Conservation (phyloP, 2,329 filamentous ascomycete species). For the Fusarium chaquense region DNA sequence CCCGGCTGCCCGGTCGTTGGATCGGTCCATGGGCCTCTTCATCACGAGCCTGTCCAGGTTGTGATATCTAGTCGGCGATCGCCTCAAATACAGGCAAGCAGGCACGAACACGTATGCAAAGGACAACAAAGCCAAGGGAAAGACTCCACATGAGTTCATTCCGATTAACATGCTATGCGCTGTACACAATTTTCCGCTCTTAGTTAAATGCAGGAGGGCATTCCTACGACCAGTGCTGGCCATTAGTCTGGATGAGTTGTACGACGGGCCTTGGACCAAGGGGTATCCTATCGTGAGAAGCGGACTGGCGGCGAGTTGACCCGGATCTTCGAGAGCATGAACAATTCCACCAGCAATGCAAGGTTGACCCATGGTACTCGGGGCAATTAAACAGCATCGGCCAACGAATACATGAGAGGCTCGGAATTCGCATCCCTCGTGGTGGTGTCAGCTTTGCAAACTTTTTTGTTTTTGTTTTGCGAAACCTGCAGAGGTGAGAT, state of each 20-base stretch:
- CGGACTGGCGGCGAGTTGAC: slow-evolving; percentile 8
- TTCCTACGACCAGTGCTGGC: slow-evolving; percentile 22
- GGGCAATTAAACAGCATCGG: slow-evolving; percentile 20
- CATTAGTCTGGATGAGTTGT: slow-evolving; percentile 22
- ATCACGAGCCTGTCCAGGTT: background rate
- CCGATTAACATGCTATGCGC: slow-evolving; percentile 25
- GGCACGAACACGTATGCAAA: slow-evolving; percentile 37
- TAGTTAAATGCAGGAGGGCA: slow-evolving; percentile 23
- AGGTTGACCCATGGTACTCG: slow-evolving; percentile 24
- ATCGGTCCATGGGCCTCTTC: background rate
- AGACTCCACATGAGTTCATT: slow-evolving; percentile 27
- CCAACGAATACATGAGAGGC: slow-evolving; percentile 12
- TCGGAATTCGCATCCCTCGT: slow-evolving; percentile 20
- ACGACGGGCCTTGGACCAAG: slow-evolving; percentile 14
- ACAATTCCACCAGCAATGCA: slow-evolving; percentile 20
- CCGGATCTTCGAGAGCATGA: slow-evolving; percentile 23
- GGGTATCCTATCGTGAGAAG: slow-evolving; percentile 19
- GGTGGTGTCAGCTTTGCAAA: slow-evolving; percentile 8
- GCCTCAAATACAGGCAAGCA: slow-evolving; percentile 10
- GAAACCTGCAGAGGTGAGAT: slow-evolving; percentile 9
- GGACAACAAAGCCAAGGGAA: slow-evolving; percentile 20
- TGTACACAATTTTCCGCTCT: slow-evolving; percentile 10
- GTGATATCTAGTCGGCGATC: background rate
- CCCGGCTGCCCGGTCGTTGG: background rate
- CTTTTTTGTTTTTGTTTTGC: background rate